Percentiles rank a stretch among this genome's conserved stretches.
Conservation (phyloP, 2,329 filamentous ascomycete genomes). For the Aspergillus sp. region DNA sequence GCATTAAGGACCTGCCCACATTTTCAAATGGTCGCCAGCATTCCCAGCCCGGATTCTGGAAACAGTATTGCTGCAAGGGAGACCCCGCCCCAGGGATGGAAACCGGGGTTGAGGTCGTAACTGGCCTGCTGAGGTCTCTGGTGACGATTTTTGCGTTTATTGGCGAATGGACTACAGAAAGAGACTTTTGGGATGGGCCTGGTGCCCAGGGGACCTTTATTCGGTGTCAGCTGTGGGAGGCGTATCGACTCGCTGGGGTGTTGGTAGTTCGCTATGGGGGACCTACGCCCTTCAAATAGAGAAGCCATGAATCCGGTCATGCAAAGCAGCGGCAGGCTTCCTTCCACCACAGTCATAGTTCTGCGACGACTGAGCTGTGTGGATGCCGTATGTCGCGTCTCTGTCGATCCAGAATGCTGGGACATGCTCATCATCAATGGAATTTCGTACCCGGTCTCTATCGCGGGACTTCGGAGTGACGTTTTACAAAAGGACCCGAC, state of each 20-base stretch:
- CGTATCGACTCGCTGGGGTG: constrained; percentile 28
- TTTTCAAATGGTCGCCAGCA: constrained; percentile 27
- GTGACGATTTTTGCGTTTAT: constrained; percentile 29
- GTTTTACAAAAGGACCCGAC: constrained; percentile 18
- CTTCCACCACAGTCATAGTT: constrained; percentile 19
- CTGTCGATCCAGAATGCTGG: constrained; percentile 11
- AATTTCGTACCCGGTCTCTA: constrained; percentile 24
- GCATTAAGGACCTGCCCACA: constrained; percentile 30
- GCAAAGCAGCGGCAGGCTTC: constrained; percentile 4
- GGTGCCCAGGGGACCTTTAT: constrained; percentile 25
- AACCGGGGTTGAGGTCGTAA: constrained; percentile 30
- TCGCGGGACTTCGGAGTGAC: constrained; percentile 17
- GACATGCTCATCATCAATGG: constrained; percentile 26
- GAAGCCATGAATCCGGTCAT: not conserved
- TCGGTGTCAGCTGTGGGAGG: constrained; percentile 32
- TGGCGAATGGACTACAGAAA: constrained; percentile 23
- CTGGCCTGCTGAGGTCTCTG: constrained; percentile 28
- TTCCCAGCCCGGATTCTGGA: constrained; percentile 28
- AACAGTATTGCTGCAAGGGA: constrained; percentile 22
- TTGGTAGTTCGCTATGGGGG: constrained; percentile 20
- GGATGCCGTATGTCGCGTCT: constrained; percentile 26
- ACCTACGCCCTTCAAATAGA: not conserved
- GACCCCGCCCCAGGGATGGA: not conserved
- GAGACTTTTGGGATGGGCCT: constrained; percentile 31
- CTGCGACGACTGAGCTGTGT: constrained; percentile 24